Conservation (phyloP, 768 basidiomycete species). For the Galerina marginata region DNA sequence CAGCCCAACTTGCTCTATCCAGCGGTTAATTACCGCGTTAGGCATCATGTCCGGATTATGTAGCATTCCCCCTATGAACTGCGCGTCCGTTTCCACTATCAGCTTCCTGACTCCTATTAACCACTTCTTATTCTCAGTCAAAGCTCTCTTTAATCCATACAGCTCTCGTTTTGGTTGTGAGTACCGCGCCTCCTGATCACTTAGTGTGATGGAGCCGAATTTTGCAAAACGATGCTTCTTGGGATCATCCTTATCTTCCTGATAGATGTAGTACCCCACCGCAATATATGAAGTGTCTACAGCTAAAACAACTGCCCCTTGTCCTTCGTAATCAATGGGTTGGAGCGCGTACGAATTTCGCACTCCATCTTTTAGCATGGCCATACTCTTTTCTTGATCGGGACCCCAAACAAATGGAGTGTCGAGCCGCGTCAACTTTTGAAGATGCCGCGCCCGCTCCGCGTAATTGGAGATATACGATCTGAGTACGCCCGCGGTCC, state of each 20-base stretch:
- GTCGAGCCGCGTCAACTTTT: conserved; percentile 24
- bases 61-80: conserved; percentile 41
- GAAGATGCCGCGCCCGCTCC: conserved; percentile 14
- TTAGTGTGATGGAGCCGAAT: conserved; percentile 46
- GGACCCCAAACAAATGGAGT: conserved; percentile 13
- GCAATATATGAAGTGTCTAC: conserved; percentile 42
- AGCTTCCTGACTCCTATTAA: conserved; percentile 33
- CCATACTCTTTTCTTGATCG: conserved; percentile 15
- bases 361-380: conserved; percentile 28
- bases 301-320: conserved; percentile 31
- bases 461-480: conserved; percentile 34
- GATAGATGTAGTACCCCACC: conserved; percentile 43
- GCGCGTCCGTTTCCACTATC: conserved; percentile 35
- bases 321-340: conserved; percentile 31
- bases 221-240: conserved; percentile 29
- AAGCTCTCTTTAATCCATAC: conserved; percentile 36
- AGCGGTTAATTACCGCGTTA: conserved; percentile 39
- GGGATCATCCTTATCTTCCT: conserved; percentile 28
- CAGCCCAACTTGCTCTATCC: conserved; percentile 38
- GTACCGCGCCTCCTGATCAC: conserved; percentile 35
- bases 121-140: conserved; percentile 23
- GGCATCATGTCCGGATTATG: conserved; percentile 39
- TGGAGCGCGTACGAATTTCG: conserved; percentile 23
- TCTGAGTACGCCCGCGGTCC: conserved; percentile 24
- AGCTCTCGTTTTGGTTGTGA: conserved; percentile 48